A percentile compares a stretch with the other conserved stretches of the same genome.
Evolutionary conservation across 768 basidiomycete species (phyloP).

Genomic region (Amanita pallidorosea): DNA sequence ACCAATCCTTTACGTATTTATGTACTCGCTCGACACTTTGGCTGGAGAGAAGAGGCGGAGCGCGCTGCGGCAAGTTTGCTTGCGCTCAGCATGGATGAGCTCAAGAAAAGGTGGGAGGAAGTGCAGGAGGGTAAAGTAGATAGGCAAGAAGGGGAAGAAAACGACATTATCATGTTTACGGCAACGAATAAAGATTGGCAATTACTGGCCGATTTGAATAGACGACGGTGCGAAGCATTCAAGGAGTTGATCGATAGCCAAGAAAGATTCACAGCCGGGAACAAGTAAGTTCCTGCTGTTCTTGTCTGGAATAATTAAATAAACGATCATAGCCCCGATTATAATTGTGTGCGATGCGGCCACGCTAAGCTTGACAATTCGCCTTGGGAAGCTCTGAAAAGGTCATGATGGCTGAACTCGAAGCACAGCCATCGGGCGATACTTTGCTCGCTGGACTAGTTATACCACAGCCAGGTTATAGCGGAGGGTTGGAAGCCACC

Average conservation of each 20-base stretch:
- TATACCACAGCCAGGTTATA: not conserved
- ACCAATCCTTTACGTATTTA: slow-evolving; percentile 35
- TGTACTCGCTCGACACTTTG: slow-evolving; percentile 41
- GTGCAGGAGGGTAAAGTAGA: slow-evolving; percentile 31
- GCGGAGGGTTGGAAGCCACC: not conserved
- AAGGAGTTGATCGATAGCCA: slow-evolving; percentile 38
- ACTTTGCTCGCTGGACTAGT: slow-evolving; percentile 24
- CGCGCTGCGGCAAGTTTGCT: slow-evolving; percentile 42
- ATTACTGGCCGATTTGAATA: slow-evolving; percentile 39
- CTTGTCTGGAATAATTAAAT: too few species aligned
- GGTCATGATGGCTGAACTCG: slow-evolving; percentile 39
- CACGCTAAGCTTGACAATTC: slow-evolving; percentile 41
- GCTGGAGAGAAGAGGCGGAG: slow-evolving; percentile 41
- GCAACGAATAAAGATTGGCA: slow-evolving; percentile 35
- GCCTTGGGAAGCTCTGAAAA: slow-evolving; percentile 52
- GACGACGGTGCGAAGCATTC: slow-evolving; percentile 32
- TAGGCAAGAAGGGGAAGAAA: not conserved
- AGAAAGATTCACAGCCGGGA: slow-evolving; percentile 46
- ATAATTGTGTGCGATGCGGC: slow-evolving; percentile 43
- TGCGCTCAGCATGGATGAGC: slow-evolving; percentile 29
- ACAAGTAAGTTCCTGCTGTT: slow-evolving; percentile 20
- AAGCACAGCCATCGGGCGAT: slow-evolving; percentile 40
- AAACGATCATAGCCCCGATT: slow-evolving; percentile 10
- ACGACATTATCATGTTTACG: slow-evolving; percentile 22
- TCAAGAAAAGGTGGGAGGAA: slow-evolving; percentile 34